Percentiles rank a stretch among this genome's conserved stretches.
Conservation (phyloP, 2,329 filamentous ascomycete species). For the Aspergillus transmontanensis region DNA sequence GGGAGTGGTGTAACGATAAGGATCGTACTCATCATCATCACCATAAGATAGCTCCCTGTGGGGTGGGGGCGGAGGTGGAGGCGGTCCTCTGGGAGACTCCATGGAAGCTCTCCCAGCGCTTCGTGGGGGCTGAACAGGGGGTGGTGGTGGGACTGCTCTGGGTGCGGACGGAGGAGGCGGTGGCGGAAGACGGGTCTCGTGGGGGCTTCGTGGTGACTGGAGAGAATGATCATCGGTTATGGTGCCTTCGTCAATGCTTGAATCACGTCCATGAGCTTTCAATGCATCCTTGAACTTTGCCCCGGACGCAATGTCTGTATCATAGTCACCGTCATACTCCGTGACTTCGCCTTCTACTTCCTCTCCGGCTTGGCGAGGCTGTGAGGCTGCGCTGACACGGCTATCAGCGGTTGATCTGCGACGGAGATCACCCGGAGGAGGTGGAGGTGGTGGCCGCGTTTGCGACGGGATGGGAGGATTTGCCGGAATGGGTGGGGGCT, state of each 20-base stretch:
- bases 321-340: constrained; percentile 96
- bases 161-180: constrained; percentile 62
- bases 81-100: constrained; percentile 36
- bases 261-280: constrained; percentile 76
- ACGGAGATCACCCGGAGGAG: constrained; percentile 54
- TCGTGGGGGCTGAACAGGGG: constrained; percentile 63
- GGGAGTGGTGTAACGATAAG: constrained; percentile 54
- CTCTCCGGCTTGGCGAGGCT: constrained; percentile 52
- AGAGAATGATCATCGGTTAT: constrained; percentile 57
- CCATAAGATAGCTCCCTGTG: constrained; percentile 47
- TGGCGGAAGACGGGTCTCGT: constrained; percentile 43
- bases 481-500: constrained; percentile 43
- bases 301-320: constrained; percentile 93
- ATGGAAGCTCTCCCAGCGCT: constrained; percentile 37
- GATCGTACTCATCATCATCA: constrained; percentile 56
- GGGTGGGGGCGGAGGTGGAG: constrained; percentile 45
- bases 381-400: constrained; percentile 42
- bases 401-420: constrained; percentile 64
- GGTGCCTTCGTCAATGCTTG: constrained; percentile 71
- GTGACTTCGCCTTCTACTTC: constrained; percentile 79
- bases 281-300: constrained; percentile 92
- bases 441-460: constrained; percentile 67
- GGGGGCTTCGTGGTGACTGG: constrained; percentile 48
- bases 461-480: constrained; percentile 49
- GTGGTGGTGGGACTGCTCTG: constrained; percentile 64